These are phyloP conservation scores for Takashimella tepidaria DNA, from an alignment of 1,284 basidiomycete genomes.

Conservation along the genomic window DNA sequence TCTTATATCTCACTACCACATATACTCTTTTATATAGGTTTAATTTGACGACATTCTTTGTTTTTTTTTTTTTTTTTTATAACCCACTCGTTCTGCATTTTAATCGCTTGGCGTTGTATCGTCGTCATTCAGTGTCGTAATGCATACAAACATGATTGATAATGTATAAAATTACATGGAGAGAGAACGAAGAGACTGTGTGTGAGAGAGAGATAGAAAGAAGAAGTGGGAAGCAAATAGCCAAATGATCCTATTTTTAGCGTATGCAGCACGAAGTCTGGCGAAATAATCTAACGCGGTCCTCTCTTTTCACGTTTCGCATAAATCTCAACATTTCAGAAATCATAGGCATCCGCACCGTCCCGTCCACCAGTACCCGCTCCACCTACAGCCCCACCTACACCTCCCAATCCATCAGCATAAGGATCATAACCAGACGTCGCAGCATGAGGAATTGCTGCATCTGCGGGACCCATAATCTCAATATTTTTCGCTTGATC, in stretches of 20 bases:
- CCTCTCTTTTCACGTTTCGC: too few relatives aligned
- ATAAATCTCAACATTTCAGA: too few relatives aligned
- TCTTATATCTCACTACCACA: too few relatives aligned
- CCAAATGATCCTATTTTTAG: too few relatives aligned
- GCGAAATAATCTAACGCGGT: too few relatives aligned
- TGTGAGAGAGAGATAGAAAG: too few relatives aligned
- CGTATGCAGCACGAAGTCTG: too few relatives aligned
- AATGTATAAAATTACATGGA: not conserved
- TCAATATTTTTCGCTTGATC: constrained; percentile 51
- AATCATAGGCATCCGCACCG: constrained; percentile 41
- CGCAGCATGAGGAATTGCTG: constrained; percentile 11
- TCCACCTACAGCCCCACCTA: constrained; percentile 13
- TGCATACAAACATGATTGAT: not conserved
- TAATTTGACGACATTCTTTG: too few relatives aligned
- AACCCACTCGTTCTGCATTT: not conserved
- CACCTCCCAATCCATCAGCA: constrained; percentile 33
- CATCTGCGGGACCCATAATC: constrained; percentile 44
- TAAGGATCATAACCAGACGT: constrained; percentile 45
- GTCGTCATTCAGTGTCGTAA: not conserved
- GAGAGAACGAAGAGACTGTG: too few relatives aligned
- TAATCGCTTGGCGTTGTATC: not conserved
- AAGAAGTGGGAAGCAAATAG: too few relatives aligned
- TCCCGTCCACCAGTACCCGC: constrained; percentile 11
- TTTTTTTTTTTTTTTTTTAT: too few relatives aligned
- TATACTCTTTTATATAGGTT: too few relatives aligned